Evolutionary conservation across 805 yeast species (phyloP), one percentile per base, ranked within the genome.

Genomic region (Lipomyces spencermartinsiae): DNA sequence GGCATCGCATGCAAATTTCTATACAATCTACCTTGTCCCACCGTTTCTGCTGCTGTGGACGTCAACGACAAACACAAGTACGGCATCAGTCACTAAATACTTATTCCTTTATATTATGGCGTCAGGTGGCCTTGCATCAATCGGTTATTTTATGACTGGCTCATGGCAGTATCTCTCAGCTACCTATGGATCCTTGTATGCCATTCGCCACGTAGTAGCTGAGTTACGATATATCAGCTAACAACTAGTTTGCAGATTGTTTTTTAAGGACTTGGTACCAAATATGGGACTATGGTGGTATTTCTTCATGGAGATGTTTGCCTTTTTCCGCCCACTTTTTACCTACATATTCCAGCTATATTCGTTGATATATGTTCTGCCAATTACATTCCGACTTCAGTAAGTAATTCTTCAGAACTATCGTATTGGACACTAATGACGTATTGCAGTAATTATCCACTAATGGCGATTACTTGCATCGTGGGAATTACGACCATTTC

Each of bases 211-310:
- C 53, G 2, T 34, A 31, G 43, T 16, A n/a, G 49, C 22, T 9
- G 6, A 5, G 22, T 5, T 4, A n/a, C 49, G n/a, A n/a, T n/a
- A 7, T 43, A 16, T 43, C 49, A 43, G 19, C 49, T 43, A 43
- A 43, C 49, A 19, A 43, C 10, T 22, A n/a, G 2, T 19, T 39
- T 19, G 86, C 2, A 78, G 85, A 5, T 75, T 92, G 5, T 80
- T 81, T 31, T 89, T 91, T 74, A 83, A 83, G 51, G 93, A 92
- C 71, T 86, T 93, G 69, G 83, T 88, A 4, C 99, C 99, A 34
- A 95, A 95, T 78, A 78, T 95, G 72, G 99, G 99, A 0, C 81
- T 95, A 25, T 95, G 99, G 99, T 95, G 99, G 99, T 95, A 95
- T 80, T 88, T 93, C 74, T 95, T 95, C 82, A 90, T 94, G 55